A percentile compares a stretch with the other conserved stretches of the same genome.
Evolutionary conservation across 768 basidiomycete genomes (phyloP).

Genomic region (Leccinum variicolor): DNA sequence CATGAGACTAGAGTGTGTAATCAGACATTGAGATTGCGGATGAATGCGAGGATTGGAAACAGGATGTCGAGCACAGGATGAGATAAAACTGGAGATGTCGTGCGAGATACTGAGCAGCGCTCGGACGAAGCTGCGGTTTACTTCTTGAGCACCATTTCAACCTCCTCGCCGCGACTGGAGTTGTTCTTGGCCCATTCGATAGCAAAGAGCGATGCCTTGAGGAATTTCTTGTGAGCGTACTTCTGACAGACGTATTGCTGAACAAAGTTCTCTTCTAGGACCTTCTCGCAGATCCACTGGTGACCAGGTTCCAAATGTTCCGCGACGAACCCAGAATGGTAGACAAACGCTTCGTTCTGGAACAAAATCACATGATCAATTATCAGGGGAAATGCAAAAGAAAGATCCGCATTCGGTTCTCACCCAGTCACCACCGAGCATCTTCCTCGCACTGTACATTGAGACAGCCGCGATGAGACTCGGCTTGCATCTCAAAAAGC

Average conservation of each 20-base stretch:
- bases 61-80: slow-evolving; percentile 35
- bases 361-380: slow-evolving; percentile 34
- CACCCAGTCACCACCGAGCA: slow-evolving; percentile 97
- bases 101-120: slow-evolving; percentile 20
- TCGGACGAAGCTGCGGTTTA: slow-evolving; percentile 15
- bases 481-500: slow-evolving; percentile 91
- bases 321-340: slow-evolving; percentile 89
- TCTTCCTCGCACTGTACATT: slow-evolving; percentile 93
- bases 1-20: slow-evolving; percentile 36
- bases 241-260: slow-evolving; percentile 90
- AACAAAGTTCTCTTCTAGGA: slow-evolving; percentile 77
- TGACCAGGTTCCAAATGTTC: slow-evolving; percentile 83
- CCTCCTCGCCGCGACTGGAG: slow-evolving; percentile 35
- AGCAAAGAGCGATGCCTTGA: slow-evolving; percentile 82
- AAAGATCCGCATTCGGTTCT: slow-evolving; percentile 36
- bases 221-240: slow-evolving; percentile 96
- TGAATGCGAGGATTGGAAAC: slow-evolving; percentile 34
- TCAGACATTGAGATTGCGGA: slow-evolving; percentile 38
- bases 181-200: slow-evolving; percentile 68
- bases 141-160: slow-evolving; percentile 30
- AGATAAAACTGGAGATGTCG: slow-evolving; percentile 22
- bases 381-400: not conserved
- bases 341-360: slow-evolving; percentile 88
- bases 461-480: slow-evolving; percentile 92
- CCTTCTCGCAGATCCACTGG: slow-evolving; percentile 75